phyloP scores from a whole-genome alignment of 306 rosid species.

The Cucurbita maxima region DNA sequence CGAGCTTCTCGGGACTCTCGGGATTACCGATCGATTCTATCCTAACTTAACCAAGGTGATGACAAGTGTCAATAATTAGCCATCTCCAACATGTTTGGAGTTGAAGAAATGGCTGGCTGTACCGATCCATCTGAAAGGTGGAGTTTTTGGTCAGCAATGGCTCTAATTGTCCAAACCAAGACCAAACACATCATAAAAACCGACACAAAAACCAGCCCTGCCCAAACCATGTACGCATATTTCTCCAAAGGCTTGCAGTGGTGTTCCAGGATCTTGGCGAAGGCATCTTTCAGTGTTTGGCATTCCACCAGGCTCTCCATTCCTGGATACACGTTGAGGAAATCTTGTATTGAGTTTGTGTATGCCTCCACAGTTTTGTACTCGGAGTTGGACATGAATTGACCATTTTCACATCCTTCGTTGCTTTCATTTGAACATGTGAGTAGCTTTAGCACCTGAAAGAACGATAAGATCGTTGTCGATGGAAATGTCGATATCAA shows the following conservation, averaged over 20 bases:
- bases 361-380: slow-evolving; percentile 24
- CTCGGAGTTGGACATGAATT: slow-evolving; percentile 10
- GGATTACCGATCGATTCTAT: not conserved
- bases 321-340: slow-evolving; percentile 37
- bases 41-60: not conserved
- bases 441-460: slow-evolving; percentile 29
- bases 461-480: not conserved
- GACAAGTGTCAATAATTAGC: not conserved
- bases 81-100: slow-evolving; percentile 14
- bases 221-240: slow-evolving; percentile 32
- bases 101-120: slow-evolving; percentile 12
- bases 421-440: slow-evolving; percentile 27
- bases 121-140: slow-evolving; percentile 23
- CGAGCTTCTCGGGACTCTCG: not conserved
- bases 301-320: slow-evolving; percentile 45
- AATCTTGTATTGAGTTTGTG: slow-evolving; percentile 40
- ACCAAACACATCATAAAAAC: slow-evolving; percentile 26
- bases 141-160: slow-evolving; percentile 7
- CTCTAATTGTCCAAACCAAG: slow-evolving; percentile 28
- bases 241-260: slow-evolving; percentile 56
- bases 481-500: not conserved
- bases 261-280: slow-evolving; percentile 26
- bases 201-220: slow-evolving; percentile 25
- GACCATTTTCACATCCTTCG: slow-evolving; percentile 19
- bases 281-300: slow-evolving; percentile 42